Conservation (phyloP, 2,329 filamentous ascomycete genomes). For the Lomentospora prolificans region DNA sequence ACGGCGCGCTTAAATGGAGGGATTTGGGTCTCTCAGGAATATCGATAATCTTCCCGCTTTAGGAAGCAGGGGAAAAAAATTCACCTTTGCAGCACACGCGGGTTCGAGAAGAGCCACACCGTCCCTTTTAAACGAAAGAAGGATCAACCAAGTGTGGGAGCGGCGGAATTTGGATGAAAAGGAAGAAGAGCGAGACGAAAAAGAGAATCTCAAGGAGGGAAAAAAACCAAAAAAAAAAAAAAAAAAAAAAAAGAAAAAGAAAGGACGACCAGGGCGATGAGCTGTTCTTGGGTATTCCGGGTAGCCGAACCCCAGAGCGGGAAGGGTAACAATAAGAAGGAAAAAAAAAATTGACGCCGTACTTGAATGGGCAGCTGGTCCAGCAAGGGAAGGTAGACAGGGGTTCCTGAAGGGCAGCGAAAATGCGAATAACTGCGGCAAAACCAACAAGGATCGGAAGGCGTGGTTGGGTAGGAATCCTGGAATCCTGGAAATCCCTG, state of each 20-base stretch:
- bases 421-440: background rate
- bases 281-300: background rate
- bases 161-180: background rate
- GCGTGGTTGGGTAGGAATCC: background rate
- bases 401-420: background rate
- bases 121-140: background rate
- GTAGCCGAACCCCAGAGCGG: background rate
- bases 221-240: background rate
- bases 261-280: background rate
- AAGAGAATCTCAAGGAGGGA: no score
- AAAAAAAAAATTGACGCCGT: background rate
- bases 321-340: background rate
- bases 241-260: no score
- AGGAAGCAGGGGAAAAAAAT: background rate
- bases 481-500: background rate
- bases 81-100: background rate
- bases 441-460: background rate
- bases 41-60: background rate
- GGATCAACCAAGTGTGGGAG: background rate
- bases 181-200: background rate
- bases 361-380: background rate
- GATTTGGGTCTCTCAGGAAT: background rate
- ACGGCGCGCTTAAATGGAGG: slow-evolving; percentile 7
- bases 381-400: background rate
- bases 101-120: background rate